Percentiles rank a stretch among this genome's conserved stretches.
Evolutionary conservation across 257 asterid species (phyloP).

Genomic region (Leptodermis oblonga): DNA sequence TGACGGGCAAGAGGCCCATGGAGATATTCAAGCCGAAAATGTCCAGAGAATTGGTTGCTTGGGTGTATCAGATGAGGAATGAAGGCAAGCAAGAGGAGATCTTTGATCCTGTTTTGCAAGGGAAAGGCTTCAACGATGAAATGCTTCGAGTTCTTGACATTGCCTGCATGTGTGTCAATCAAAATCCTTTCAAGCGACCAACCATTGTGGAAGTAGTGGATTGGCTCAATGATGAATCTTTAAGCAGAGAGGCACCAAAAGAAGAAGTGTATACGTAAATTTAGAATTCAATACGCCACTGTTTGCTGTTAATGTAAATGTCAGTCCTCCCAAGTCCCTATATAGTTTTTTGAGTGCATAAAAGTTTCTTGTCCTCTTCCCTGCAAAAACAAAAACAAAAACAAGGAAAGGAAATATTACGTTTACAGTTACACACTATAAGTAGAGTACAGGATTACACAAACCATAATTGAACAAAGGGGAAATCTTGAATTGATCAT

Average conservation of each 20-base stretch:
- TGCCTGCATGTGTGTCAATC: conserved; percentile 80
- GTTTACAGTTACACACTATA: conserved; percentile 23
- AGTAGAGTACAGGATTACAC: conserved; percentile 25
- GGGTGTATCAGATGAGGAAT: conserved; percentile 74
- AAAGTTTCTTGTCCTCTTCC: conserved; percentile 8
- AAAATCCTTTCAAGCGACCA: conserved; percentile 86
- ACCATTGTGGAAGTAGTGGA: conserved; percentile 67
- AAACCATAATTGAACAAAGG: conserved; percentile 10
- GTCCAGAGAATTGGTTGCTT: conserved; percentile 67
- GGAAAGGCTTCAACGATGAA: conserved; percentile 72
- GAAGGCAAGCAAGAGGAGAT: conserved; percentile 73
- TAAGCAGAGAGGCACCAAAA: conserved; percentile 31
- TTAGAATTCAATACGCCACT: conserved; percentile 13
- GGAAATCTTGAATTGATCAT: background rate
- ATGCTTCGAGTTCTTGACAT: conserved; percentile 74
- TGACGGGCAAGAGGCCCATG: conserved; percentile 86
- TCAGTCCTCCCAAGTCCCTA: background rate
- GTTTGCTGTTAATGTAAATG: conserved; percentile 29
- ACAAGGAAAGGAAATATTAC: too few species aligned
- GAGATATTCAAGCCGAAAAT: conserved; percentile 71
- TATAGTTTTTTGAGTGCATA: conserved; percentile 13
- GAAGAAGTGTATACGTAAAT: conserved; percentile 20
- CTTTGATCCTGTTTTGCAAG: conserved; percentile 65
- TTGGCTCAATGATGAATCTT: conserved; percentile 63
- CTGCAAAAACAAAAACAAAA: conserved; percentile 15